Evolutionary conservation across 1,139 yeast genomes (phyloP), one percentile per base, ranked within the genome.

Genomic region (Yarrowia galli): DNA sequence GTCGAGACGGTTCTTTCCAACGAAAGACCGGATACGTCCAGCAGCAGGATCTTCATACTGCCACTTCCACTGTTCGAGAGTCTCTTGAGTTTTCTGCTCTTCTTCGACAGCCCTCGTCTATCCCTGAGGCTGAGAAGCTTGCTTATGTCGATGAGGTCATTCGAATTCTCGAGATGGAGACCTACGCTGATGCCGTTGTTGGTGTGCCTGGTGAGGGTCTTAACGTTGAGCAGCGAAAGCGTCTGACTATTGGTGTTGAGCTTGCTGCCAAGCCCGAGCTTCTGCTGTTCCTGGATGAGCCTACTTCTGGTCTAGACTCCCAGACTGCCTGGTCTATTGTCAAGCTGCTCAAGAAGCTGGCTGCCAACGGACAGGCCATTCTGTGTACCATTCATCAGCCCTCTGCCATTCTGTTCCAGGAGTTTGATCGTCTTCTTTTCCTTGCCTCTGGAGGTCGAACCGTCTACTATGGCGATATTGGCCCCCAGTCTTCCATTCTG

Each of bases 381-480:
- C 75, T 84, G 69, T 84, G 87, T 78, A 84, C 87, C 48, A 84
- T 84, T 70, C 88, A 85, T 75, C 88, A 85, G 76, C 88, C 88
- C 70, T 84, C 87, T 32, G 86, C 87, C 46, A 82, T 85, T 18
- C 75, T 85, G 69, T 83, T 85, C 71, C 85, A 84, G 72, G 82
- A 81, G 70, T 85, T 85, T 71, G 87, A 85, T 71, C 79, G 85
- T 70, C 76, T 85, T 68, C 74, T 85, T 67, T 73, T 85, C 66
- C 76, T 85, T 72, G 80, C 81, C 71, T 82, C 81, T 69, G 87
- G 88, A 72, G 91, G 90, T 70, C 79, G 82, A 75, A 87, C 89
- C 71, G 90, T 87, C 48, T 87, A 87, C 75, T 87, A 86, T 74
- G 90, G 90, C 69, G 89, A 87, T 71, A 85, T 87, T 74, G 90